Evolutionary conservation across 1,284 basidiomycete species (phyloP).

Genomic region (Rhodotorula sp.): DNA sequence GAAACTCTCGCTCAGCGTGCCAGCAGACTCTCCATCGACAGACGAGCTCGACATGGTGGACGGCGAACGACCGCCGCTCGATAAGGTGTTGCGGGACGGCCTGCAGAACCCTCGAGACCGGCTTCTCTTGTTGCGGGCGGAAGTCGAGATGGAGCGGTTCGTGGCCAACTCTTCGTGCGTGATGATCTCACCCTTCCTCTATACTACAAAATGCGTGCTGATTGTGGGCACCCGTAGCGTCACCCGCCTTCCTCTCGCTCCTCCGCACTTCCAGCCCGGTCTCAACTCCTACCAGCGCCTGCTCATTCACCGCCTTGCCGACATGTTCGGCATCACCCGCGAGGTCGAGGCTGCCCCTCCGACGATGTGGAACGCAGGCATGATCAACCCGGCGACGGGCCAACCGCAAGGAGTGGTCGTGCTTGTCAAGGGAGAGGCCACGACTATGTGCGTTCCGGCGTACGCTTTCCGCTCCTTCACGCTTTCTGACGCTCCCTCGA

Average conservation of each 20-base stretch:
- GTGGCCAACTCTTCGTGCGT: conserved; percentile 24
- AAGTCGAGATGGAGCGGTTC: conserved; percentile 38
- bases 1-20: no score
- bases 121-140: conserved; percentile 33
- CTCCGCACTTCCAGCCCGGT: conserved; percentile 35
- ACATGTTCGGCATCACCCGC: conserved; percentile 42
- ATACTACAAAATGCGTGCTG: not conserved
- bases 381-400: conserved; percentile 25
- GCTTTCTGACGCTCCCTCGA: not conserved
- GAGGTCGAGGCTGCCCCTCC: conserved; percentile 38
- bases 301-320: conserved; percentile 43
- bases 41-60: not conserved
- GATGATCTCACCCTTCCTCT: not conserved
- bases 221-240: not conserved
- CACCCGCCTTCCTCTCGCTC: conserved; percentile 34
- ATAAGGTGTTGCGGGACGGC: conserved; percentile 24
- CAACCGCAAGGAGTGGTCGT: conserved; percentile 38
- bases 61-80: conserved; percentile 4
- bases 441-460: conserved; percentile 17
- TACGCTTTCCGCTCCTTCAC: not conserved
- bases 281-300: conserved; percentile 46
- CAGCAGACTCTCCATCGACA: no score
- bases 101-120: conserved; percentile 31
- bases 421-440: conserved; percentile 40
- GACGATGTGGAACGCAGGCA: conserved; percentile 20